These are phyloP conservation scores for Thraustochytrium aureum DNA, from an alignment of 352 stramenopile species.

Conservation along the genomic window DNA sequence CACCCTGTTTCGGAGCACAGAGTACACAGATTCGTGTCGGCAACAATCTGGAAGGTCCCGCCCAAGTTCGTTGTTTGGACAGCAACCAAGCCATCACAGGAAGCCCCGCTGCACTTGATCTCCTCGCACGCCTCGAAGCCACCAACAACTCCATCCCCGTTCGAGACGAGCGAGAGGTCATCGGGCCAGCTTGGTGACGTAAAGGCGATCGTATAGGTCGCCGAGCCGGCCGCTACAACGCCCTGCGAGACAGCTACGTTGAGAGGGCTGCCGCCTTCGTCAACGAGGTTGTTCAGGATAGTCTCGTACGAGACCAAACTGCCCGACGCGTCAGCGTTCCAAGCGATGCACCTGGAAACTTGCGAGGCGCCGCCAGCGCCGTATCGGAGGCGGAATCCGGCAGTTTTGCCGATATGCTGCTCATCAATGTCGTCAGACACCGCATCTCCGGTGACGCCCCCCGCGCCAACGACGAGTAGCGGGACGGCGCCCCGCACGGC, in stretches of 20 bases:
- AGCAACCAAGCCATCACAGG: not conserved
- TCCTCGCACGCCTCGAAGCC: not conserved
- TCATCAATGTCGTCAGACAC: not conserved
- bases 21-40: constrained; percentile 32
- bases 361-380: not conserved
- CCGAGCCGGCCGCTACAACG: not conserved
- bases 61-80: constrained; percentile 1
- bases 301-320: constrained; percentile 5
- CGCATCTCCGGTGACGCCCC: constrained; percentile 52
- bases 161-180: constrained; percentile 2
- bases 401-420: constrained; percentile 58
- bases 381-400: constrained; percentile 15
- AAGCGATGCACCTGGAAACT: constrained; percentile 17
- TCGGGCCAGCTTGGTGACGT: not conserved
- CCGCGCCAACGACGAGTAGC: constrained; percentile 51
- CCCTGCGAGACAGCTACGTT: not conserved
- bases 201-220: constrained; percentile 24
- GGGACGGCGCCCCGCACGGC: constrained; percentile 34
- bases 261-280: not conserved
- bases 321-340: constrained; percentile 20
- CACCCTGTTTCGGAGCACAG: constrained; percentile 26
- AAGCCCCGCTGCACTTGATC: not conserved
- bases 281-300: constrained; percentile 1
- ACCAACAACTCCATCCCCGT: not conserved
- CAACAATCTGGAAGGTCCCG: constrained; percentile 31